Evolutionary conservation across 257 asterid species (phyloP).

Genomic region (Ocimum tenuiflorum): DNA sequence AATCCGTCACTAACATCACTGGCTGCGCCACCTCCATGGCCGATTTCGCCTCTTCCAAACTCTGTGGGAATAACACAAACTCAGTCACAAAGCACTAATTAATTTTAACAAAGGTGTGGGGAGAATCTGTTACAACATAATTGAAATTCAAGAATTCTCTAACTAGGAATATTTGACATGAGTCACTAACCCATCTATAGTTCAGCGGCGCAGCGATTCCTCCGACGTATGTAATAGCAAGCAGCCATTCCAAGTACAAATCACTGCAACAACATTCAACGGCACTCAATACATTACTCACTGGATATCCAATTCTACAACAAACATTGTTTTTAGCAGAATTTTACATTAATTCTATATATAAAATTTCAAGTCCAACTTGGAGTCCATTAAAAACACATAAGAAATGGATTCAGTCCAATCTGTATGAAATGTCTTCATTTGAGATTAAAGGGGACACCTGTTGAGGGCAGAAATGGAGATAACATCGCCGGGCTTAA

Average conservation of each 20-base stretch:
- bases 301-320: no score
- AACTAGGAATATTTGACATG: background rate
- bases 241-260: conserved; percentile 78
- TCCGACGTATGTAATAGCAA: conserved; percentile 78
- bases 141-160: no score
- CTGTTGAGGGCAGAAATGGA: conserved; percentile 89
- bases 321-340: no score
- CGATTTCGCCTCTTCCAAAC: conserved; percentile 71
- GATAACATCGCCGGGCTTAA: conserved; percentile 71
- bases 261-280: conserved; percentile 43
- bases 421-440: background rate
- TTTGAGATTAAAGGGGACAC: conserved; percentile 20
- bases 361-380: background rate
- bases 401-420: background rate
- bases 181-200: conserved; percentile 67
- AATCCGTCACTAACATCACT: conserved; percentile 52
- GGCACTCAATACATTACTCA: no score
- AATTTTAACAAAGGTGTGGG: no score
- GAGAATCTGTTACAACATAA: no score
- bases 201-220: conserved; percentile 88
- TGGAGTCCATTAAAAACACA: background rate
- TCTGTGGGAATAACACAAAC: conserved; percentile 27
- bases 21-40: conserved; percentile 73
- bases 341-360: no score
- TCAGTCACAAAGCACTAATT: no score